Percentiles rank a stretch among this genome's conserved stretches.
These are phyloP conservation scores for Mycosphaerella sp. DNA, from an alignment of 2,329 filamentous ascomycete species.

Conservation along the genomic window DNA sequence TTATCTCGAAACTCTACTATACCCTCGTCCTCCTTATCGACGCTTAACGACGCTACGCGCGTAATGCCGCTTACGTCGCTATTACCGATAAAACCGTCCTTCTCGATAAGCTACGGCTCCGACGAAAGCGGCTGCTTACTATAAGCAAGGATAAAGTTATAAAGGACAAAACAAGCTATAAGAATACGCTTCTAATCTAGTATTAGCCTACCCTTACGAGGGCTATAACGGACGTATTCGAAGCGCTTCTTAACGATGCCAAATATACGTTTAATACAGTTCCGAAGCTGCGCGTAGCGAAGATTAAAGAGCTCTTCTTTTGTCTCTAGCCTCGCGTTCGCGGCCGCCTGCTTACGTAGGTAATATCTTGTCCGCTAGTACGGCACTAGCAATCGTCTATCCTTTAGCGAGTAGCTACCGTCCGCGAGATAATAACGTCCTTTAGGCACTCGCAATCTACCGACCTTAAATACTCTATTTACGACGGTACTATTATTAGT, in stretches of 20 bases:
- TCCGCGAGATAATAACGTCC: neutral
- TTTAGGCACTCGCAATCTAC: neutral
- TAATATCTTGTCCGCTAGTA: neutral
- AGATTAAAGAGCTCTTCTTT: constrained; percentile 12
- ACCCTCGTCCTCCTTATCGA: neutral
- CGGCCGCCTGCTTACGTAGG: neutral
- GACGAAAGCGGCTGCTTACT: neutral
- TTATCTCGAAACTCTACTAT: neutral
- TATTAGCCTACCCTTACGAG: neutral
- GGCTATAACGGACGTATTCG: neutral
- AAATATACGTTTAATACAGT: constrained; percentile 1
- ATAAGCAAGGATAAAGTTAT: neutral
- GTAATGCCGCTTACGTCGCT: neutral
- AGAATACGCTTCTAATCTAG: neutral
- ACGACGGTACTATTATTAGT: neutral
- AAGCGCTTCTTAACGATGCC: constrained; percentile 2
- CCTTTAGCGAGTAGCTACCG: neutral
- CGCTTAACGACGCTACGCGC: neutral
- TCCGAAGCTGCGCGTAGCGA: neutral
- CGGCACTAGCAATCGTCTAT: neutral
- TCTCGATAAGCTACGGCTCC: neutral
- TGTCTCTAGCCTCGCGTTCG: neutral
- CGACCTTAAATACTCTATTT: neutral
- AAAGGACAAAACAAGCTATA: neutral
- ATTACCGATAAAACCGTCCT: neutral